A percentile compares a stretch with the other conserved stretches of the same genome.
phyloP scores from a whole-genome alignment of 306 rosid genomes.

The Albizia julibrissin region DNA sequence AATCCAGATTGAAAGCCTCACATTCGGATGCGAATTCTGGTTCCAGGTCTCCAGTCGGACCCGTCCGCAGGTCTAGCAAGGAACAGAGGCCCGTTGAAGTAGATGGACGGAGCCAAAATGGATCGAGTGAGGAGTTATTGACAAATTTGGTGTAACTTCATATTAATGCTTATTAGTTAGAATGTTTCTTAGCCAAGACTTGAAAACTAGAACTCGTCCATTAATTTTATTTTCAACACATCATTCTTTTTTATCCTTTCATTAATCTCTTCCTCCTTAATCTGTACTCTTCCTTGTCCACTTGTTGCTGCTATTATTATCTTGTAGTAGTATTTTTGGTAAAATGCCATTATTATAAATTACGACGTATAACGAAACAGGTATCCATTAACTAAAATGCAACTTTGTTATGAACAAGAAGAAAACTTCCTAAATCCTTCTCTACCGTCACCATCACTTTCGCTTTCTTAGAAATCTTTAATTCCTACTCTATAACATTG shows the following conservation, averaged over 20 bases:
- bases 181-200: slow-evolving; percentile 35
- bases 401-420: slow-evolving; percentile 2
- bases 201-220: slow-evolving; percentile 26
- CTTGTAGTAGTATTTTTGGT: neutral
- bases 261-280: neutral
- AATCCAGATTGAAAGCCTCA: slow-evolving; percentile 41
- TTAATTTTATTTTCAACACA: neutral
- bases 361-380: neutral
- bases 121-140: slow-evolving; percentile 35
- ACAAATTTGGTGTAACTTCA: slow-evolving; percentile 18
- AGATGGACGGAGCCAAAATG: slow-evolving; percentile 36
- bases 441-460: slow-evolving; percentile 18
- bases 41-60: neutral
- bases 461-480: neutral
- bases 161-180: slow-evolving; percentile 38
- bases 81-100: slow-evolving; percentile 40
- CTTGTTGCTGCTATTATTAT: neutral
- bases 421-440: neutral
- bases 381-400: neutral
- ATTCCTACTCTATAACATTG: slow-evolving; percentile 16
- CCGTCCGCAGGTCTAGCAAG: slow-evolving; percentile 33
- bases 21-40: slow-evolving; percentile 23
- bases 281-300: neutral
- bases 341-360: neutral
- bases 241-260: slow-evolving; percentile 5